Conservation (phyloP, 1,284 basidiomycete genomes). For the Marasmius fiardii region DNA sequence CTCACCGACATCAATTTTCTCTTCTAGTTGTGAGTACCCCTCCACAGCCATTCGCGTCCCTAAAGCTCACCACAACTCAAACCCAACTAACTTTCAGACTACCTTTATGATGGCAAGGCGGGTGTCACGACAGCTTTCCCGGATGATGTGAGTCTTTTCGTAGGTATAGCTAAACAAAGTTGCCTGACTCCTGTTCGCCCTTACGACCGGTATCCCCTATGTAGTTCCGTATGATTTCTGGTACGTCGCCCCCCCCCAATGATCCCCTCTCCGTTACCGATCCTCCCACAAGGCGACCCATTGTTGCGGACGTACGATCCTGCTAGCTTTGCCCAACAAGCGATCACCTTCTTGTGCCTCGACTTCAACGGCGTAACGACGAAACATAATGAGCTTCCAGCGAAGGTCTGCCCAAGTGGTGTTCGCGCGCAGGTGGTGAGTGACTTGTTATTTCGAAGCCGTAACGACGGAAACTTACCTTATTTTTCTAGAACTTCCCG, state of each 20-base stretch:
- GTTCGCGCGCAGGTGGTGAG: conserved; percentile 39
- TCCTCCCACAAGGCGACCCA: conserved; percentile 24
- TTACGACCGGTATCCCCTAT: neutral
- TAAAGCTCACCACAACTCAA: neutral
- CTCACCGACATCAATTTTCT: neutral
- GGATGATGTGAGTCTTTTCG: conserved; percentile 21
- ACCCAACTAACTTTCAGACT: conserved; percentile 17
- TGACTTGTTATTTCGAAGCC: neutral
- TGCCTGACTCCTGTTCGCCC: neutral
- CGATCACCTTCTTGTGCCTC: conserved; percentile 39
- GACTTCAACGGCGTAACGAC: conserved; percentile 28
- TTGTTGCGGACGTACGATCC: conserved; percentile 31
- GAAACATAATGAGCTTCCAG: conserved; percentile 21
- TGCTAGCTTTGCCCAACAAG: conserved; percentile 33
- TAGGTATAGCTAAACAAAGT: neutral
- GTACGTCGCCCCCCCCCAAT: conserved; percentile 6
- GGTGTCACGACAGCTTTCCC: conserved; percentile 23
- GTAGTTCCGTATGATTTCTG: conserved; percentile 36
- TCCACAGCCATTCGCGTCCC: neutral
- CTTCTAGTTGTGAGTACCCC: conserved; percentile 26
- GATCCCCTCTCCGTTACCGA: neutral
- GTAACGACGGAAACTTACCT: neutral
- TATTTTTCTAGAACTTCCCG: conserved; percentile 29
- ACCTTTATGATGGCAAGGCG: conserved; percentile 22
- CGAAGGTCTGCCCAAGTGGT: conserved; percentile 32